Conservation (phyloP, 2,329 filamentous ascomycete genomes). For the Botryotinia calthae region DNA sequence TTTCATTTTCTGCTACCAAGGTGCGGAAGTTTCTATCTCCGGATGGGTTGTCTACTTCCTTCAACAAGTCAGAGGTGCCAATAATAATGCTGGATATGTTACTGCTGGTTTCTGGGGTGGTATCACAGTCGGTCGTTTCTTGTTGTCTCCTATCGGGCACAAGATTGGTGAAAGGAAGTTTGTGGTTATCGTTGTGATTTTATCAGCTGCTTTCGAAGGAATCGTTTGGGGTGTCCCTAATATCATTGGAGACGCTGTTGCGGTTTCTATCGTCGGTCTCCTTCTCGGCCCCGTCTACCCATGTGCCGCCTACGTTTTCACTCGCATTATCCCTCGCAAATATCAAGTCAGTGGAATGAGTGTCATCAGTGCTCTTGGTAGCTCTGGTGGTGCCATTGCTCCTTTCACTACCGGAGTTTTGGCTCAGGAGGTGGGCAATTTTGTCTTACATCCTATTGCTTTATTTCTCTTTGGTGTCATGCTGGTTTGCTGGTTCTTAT, state of each 20-base stretch:
- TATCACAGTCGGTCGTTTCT: conserved; percentile 73
- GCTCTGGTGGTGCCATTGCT: conserved; percentile 65
- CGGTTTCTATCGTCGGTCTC: conserved; percentile 68
- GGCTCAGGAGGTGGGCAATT: conserved; percentile 47
- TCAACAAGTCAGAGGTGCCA: conserved; percentile 69
- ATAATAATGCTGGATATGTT: conserved; percentile 73
- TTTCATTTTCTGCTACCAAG: conserved; percentile 86
- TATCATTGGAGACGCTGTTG: conserved; percentile 66
- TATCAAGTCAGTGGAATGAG: conserved; percentile 63
- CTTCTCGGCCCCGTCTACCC: conserved; percentile 79
- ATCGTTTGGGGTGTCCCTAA: conserved; percentile 77
- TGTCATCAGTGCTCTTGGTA: conserved; percentile 68
- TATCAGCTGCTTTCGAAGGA: conserved; percentile 67
- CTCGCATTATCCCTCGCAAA: conserved; percentile 55
- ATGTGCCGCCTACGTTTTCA: conserved; percentile 64
- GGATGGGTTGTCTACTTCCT: conserved; percentile 88
- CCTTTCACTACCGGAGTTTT: conserved; percentile 49
- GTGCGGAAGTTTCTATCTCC: conserved; percentile 77
- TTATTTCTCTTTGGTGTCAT: conserved; percentile 64
- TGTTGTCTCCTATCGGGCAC: conserved; percentile 64
- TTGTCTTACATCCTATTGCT: conserved; percentile 55
- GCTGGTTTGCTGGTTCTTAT: conserved; percentile 60
- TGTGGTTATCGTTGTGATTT: conserved; percentile 60
- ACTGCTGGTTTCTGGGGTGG: conserved; percentile 70
- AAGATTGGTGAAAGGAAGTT: conserved; percentile 68